Percentiles rank a stretch among this genome's conserved stretches.
Evolutionary conservation across 2,329 filamentous ascomycete genomes (phyloP).

Genomic region (Colletotrichum phormii): DNA sequence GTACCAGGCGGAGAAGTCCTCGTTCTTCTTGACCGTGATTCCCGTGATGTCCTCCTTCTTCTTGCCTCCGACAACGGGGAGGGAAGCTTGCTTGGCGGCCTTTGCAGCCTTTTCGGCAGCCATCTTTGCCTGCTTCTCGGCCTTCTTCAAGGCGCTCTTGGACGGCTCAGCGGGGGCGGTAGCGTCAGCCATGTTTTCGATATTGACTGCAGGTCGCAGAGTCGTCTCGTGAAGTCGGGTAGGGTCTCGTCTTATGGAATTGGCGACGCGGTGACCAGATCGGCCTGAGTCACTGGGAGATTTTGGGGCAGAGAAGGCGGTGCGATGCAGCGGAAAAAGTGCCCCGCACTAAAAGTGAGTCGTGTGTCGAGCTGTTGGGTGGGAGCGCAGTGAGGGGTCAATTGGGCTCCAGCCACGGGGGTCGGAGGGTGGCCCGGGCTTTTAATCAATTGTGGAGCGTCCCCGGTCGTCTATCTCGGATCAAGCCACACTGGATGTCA

Average conservation of each 20-base stretch:
- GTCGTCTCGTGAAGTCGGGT: conserved; percentile 12
- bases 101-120: conserved; percentile 72
- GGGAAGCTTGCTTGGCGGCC: conserved; percentile 65
- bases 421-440: conserved; percentile 3
- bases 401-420: conserved; percentile 32
- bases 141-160: conserved; percentile 75
- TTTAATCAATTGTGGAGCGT: background rate
- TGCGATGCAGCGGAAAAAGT: conserved; percentile 36
- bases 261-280: conserved; percentile 28
- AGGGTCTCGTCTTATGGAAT: conserved; percentile 24
- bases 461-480: background rate
- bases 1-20: conserved; percentile 95
- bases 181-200: conserved; percentile 38
- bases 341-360: conserved; percentile 37
- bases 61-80: conserved; percentile 65
- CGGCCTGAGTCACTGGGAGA: conserved; percentile 35
- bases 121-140: conserved; percentile 72
- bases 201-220: conserved; percentile 26
- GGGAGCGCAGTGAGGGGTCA: conserved; percentile 33
- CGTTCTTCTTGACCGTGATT: conserved; percentile 86
- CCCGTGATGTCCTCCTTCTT: conserved; percentile 80
- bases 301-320: conserved; percentile 34
- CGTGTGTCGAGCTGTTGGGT: conserved; percentile 31
- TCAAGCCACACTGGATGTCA: background rate
- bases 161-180: conserved; percentile 51